Percentiles rank a stretch among this genome's conserved stretches.
These are phyloP conservation scores for Leccinum broughii DNA, from an alignment of 768 basidiomycete species.

Conservation along the genomic window DNA sequence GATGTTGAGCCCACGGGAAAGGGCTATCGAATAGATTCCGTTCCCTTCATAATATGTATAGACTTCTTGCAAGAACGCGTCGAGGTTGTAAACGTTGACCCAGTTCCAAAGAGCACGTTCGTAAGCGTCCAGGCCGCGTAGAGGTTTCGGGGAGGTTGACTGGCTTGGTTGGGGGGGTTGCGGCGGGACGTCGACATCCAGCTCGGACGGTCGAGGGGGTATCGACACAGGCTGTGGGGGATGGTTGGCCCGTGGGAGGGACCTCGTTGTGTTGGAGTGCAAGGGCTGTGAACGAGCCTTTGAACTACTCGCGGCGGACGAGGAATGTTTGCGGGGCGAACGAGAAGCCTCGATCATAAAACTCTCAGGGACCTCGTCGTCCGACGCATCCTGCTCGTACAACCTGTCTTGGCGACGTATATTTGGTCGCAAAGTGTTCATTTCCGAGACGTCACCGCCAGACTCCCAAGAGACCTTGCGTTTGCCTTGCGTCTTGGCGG, in stretches of 20 bases:
- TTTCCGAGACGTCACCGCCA: constrained; percentile 48
- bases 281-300: constrained; percentile 49
- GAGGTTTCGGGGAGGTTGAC: constrained; percentile 39
- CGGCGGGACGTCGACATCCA: constrained; percentile 42
- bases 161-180: constrained; percentile 22
- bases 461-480: constrained; percentile 64
- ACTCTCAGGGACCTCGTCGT: constrained; percentile 84
- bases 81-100: constrained; percentile 98
- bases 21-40: constrained; percentile 92
- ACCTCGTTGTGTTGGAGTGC: constrained; percentile 48
- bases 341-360: constrained; percentile 77
- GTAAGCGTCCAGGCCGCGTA: constrained; percentile 76
- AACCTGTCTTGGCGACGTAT: constrained; percentile 66
- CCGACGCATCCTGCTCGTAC: constrained; percentile 62
- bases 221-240: constrained; percentile 44
- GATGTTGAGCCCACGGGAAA: constrained; percentile 89
- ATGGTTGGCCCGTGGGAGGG: constrained; percentile 39
- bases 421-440: constrained; percentile 65
- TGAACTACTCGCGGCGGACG: constrained; percentile 28
- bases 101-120: constrained; percentile 97
- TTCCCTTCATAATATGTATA: constrained; percentile 97
- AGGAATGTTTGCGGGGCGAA: constrained; percentile 38
- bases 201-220: constrained; percentile 66
- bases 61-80: constrained; percentile 92
- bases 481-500: constrained; percentile 44